phyloP scores from a whole-genome alignment of 768 basidiomycete genomes.

The Dentipellis sp. region DNA sequence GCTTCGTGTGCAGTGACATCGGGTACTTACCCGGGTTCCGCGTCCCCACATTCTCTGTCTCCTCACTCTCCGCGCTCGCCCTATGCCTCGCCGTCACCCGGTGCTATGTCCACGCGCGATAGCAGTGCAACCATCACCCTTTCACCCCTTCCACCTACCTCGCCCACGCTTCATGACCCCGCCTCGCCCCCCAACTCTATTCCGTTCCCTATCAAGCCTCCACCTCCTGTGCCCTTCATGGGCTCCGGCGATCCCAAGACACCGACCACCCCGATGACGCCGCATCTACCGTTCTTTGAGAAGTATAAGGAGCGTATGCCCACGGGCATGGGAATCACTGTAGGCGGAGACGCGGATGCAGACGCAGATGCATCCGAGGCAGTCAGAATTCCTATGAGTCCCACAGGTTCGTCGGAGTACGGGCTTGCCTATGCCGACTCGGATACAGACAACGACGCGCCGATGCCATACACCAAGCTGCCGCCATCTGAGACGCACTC shows the following conservation, averaged over 20 bases:
- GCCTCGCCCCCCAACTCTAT: constrained; percentile 6
- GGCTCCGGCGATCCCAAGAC: constrained; percentile 18
- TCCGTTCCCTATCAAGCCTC: constrained; percentile 17
- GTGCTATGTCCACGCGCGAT: not conserved
- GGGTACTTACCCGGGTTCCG: not conserved
- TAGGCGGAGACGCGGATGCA: not conserved
- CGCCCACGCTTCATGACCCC: not conserved
- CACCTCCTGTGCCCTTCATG: constrained; percentile 11
- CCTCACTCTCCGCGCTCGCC: not conserved
- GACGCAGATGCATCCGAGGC: not conserved
- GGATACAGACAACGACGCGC: constrained; percentile 17
- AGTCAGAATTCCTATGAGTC: not conserved
- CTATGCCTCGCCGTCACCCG: not conserved
- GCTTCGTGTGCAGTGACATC: no score
- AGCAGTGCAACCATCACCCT: not conserved
- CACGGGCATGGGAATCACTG: no score
- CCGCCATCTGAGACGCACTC: not conserved
- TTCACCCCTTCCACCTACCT: constrained; percentile 8
- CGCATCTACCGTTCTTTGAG: constrained; percentile 46
- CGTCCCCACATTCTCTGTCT: not conserved
- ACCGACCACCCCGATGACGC: constrained; percentile 8
- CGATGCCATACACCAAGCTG: not conserved
- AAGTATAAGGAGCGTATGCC: constrained; percentile 27
- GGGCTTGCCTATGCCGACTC: not conserved
- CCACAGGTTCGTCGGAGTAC: not conserved